Conservation (phyloP, 1,284 basidiomycete species). For the Sporisorium graminicola region DNA sequence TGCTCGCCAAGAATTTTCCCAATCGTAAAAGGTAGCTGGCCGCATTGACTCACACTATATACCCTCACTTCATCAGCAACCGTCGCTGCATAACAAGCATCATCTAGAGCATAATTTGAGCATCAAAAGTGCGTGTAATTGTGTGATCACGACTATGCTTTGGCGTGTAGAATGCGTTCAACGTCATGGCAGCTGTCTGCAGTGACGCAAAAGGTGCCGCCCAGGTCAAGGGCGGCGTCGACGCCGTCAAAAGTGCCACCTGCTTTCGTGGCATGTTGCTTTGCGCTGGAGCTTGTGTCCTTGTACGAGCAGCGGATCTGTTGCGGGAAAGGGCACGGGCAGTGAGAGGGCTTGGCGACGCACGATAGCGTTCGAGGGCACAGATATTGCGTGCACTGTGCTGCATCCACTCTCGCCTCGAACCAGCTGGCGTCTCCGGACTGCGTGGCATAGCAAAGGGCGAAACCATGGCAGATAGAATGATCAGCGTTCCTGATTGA, state of each 20-base stretch:
- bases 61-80: constrained; percentile 20
- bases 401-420: constrained; percentile 59
- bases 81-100: background rate
- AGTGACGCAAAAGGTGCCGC: constrained; percentile 56
- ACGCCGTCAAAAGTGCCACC: constrained; percentile 46
- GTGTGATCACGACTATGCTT: constrained; percentile 15
- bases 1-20: constrained; percentile 60
- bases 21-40: constrained; percentile 33
- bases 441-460: constrained; percentile 12
- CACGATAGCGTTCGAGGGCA: constrained; percentile 64
- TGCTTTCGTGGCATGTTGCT: constrained; percentile 19
- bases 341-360: constrained; percentile 60
- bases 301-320: constrained; percentile 57
- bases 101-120: background rate
- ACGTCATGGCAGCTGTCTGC: constrained; percentile 52
- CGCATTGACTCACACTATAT: constrained; percentile 8
- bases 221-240: constrained; percentile 47
- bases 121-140: background rate
- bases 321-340: constrained; percentile 64
- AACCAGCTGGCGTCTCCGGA: constrained; percentile 61
- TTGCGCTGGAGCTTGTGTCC: constrained; percentile 35
- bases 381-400: constrained; percentile 56
- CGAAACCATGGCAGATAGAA: background rate
- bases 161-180: constrained; percentile 19
- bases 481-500: background rate